Base-by-base conservation (phyloP, 495 filamentous ascomycete genomes). In the Xylaria flabelliformis region DNA sequence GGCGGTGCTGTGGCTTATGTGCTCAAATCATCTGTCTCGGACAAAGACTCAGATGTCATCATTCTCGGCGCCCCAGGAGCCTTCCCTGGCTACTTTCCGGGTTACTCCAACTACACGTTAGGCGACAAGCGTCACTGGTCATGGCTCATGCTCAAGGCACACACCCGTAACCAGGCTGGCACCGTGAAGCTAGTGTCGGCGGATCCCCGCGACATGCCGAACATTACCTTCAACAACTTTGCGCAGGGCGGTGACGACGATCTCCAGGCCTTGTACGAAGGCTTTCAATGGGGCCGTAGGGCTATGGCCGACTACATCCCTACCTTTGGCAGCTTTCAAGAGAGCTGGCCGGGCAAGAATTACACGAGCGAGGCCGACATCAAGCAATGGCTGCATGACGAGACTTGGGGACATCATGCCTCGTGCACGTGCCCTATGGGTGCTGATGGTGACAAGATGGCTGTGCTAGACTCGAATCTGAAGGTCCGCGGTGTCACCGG, bases 401-500 rank as follows among this genome's bases (percentile, higher is more conserved):
- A 83, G 66, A 80, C 85, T 1, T 88, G 82, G 81, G 84, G 85
- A 9, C 86, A 87, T 53, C 86, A 88, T 73, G 85, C 84, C 4
- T 82, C 76, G 29, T 84, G 86, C 64, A 84, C 84, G 9, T 79
- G 74, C 53, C 74, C 86, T 7, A 88, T 88, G 69, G 85, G 87
- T 12, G 74, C 74, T 1, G 83, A 85, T 64, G 74, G 62, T 10
- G 85, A 88, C 69, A 69, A 79, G 2, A 78, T 79, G 62, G 85
- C 85, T 13, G 85, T 87, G 17, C 71, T 88, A 26, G 85, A 88
- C 72, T 76, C 80, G 4, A 75, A 80, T 21, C 88, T 88, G 73
- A 76, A 82, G 10, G 85, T 88, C 17, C 79, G 85, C 41, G 87
- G 87, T 0, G 81, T 85, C 12, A 73, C 79, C 3, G 81, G 83